A percentile compares a stretch with the other conserved stretches of the same genome.
Conservation (phyloP, 2,329 filamentous ascomycete genomes). For the Microdochium bolleyi region DNA sequence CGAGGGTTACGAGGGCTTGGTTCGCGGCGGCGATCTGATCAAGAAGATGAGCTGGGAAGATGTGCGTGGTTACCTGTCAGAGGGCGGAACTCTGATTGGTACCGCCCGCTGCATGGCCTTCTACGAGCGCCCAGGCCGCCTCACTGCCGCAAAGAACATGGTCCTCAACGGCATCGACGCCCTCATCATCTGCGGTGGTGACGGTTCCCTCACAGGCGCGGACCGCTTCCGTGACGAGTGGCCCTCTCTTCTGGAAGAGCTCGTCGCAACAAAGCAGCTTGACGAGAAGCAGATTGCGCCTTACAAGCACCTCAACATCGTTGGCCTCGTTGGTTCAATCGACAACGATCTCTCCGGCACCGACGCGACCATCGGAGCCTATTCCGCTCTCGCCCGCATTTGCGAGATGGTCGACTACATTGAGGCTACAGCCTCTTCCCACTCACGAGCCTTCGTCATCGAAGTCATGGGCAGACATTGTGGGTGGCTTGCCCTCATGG, state of each 20-base stretch:
- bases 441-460: slow-evolving; percentile 93
- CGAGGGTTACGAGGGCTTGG: slow-evolving; percentile 93
- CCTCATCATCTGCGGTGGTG: slow-evolving; percentile 92
- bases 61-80: slow-evolving; percentile 87
- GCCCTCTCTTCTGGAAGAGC: slow-evolving; percentile 79
- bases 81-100: slow-evolving; percentile 92
- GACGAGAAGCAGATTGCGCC: slow-evolving; percentile 62
- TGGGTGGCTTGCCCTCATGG: slow-evolving; percentile 94
- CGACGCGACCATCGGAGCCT: slow-evolving; percentile 94
- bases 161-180: slow-evolving; percentile 89
- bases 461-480: slow-evolving; percentile 99
- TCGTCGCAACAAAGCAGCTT: slow-evolving; percentile 68
- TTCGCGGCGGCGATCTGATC: slow-evolving; percentile 83
- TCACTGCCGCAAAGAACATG: slow-evolving; percentile 90
- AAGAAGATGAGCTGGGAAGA: slow-evolving; percentile 85
- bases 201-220: slow-evolving; percentile 91
- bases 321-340: slow-evolving; percentile 92
- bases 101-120: slow-evolving; percentile 91
- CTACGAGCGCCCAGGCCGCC: slow-evolving; percentile 76
- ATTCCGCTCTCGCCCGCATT: slow-evolving; percentile 86
- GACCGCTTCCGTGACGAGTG: slow-evolving; percentile 91
- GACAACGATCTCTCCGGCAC: slow-evolving; percentile 98
- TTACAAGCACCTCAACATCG: slow-evolving; percentile 87
- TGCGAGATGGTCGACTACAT: slow-evolving; percentile 96
- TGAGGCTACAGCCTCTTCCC: slow-evolving; percentile 87